Evolutionary conservation across 805 yeast genomes (phyloP).

Genomic region (Tetrapisispora arboricola): DNA sequence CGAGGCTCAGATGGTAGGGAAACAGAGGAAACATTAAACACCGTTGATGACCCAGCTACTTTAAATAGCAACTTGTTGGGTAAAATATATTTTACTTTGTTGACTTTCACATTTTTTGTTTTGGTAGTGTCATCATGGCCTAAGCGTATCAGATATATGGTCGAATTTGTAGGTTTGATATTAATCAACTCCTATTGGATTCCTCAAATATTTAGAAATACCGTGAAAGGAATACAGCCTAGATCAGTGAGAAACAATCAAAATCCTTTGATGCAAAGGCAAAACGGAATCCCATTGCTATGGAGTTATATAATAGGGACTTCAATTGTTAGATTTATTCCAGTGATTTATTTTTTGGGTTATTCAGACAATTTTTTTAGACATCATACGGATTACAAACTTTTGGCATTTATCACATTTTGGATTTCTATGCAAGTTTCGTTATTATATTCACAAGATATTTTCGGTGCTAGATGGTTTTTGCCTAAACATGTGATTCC

Average conservation of each 20-base stretch:
- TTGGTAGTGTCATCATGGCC: constrained; percentile 59
- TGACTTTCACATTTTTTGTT: constrained; percentile 47
- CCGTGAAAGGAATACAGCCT: constrained; percentile 23
- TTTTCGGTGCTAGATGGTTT: constrained; percentile 75
- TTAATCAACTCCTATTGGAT: constrained; percentile 68
- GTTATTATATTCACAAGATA: constrained; percentile 50
- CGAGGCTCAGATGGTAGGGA: constrained; percentile 37
- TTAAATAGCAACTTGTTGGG: constrained; percentile 50
- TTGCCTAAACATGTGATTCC: constrained; percentile 66
- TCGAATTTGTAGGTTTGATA: constrained; percentile 48
- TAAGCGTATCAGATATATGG: constrained; percentile 37
- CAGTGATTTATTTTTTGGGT: constrained; percentile 53
- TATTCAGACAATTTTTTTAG: constrained; percentile 49
- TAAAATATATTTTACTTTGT: constrained; percentile 42
- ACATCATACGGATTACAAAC: constrained; percentile 51
- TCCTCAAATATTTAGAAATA: constrained; percentile 76
- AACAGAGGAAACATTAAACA: constrained; percentile 15
- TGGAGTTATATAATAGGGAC: constrained; percentile 74
- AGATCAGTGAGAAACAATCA: constrained; percentile 11
- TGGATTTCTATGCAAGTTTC: constrained; percentile 58
- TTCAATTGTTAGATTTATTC: constrained; percentile 50
- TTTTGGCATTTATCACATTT: constrained; percentile 35
- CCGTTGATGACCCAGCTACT: constrained; percentile 41
- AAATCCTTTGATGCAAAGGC: constrained; percentile 13
- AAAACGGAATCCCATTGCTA: constrained; percentile 44